Conservation (phyloP, 2,329 filamentous ascomycete genomes). For the Xylaria sp. region DNA sequence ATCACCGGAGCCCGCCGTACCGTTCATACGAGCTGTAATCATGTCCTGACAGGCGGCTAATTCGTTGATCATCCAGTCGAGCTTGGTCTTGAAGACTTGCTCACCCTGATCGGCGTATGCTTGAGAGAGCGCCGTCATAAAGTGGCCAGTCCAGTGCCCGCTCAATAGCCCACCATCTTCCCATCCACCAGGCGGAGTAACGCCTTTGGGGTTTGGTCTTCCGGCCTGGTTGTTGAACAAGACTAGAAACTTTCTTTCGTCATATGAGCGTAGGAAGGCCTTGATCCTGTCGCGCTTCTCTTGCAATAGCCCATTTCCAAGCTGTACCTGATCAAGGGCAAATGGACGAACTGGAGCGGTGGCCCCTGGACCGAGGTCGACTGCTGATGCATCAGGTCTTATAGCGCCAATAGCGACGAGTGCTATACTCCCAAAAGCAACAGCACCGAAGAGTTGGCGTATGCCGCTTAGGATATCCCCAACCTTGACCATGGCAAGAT, state of each 20-base stretch:
- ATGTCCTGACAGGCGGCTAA: constrained; percentile 49
- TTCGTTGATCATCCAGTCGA: constrained; percentile 51
- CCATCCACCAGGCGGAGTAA: constrained; percentile 49
- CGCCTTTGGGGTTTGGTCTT: constrained; percentile 44
- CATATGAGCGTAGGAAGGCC: constrained; percentile 46
- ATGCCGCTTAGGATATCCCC: constrained; percentile 14
- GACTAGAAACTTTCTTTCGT: constrained; percentile 48
- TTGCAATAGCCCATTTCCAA: constrained; percentile 48
- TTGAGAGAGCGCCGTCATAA: constrained; percentile 49
- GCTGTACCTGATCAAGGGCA: constrained; percentile 49
- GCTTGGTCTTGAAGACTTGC: constrained; percentile 47
- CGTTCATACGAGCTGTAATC: constrained; percentile 47
- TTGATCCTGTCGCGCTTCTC: constrained; percentile 52
- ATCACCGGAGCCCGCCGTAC: constrained; percentile 26
- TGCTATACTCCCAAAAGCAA: constrained; percentile 31
- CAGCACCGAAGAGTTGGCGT: constrained; percentile 33
- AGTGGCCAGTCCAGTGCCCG: constrained; percentile 51
- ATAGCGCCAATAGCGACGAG: constrained; percentile 31
- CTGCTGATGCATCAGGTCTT: constrained; percentile 16
- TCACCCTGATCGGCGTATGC: constrained; percentile 50
- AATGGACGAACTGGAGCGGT: constrained; percentile 51
- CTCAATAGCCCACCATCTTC: constrained; percentile 52
- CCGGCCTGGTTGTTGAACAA: constrained; percentile 51
- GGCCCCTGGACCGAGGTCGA: constrained; percentile 46
- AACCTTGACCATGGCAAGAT: constrained; percentile 33